Conservation (phyloP, 2,329 filamentous ascomycete species). For the Piedraia hortae region DNA sequence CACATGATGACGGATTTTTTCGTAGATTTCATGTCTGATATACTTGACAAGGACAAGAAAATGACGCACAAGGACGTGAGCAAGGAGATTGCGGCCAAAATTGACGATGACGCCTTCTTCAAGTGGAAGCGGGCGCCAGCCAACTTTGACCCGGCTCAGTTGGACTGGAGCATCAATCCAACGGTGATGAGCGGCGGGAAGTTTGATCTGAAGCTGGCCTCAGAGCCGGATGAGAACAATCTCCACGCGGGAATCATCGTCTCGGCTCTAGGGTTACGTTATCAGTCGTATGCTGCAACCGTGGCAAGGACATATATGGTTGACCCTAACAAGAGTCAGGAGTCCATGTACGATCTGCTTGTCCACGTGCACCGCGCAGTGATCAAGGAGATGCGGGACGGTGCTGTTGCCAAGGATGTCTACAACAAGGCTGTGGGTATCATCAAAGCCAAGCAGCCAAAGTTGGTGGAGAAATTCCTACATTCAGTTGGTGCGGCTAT, state of each 20-base stretch:
- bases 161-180: slow-evolving; percentile 84
- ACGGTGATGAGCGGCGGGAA: slow-evolving; percentile 84
- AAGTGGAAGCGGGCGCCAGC: slow-evolving; percentile 56
- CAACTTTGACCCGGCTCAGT: slow-evolving; percentile 63
- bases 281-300: slow-evolving; percentile 83
- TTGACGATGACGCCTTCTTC: slow-evolving; percentile 88
- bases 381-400: slow-evolving; percentile 72
- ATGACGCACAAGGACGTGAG: slow-evolving; percentile 69
- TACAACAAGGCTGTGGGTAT: slow-evolving; percentile 64
- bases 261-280: slow-evolving; percentile 69
- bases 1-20: slow-evolving; percentile 91
- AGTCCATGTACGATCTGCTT: slow-evolving; percentile 77
- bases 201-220: slow-evolving; percentile 64
- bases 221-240: slow-evolving; percentile 49
- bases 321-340: slow-evolving; percentile 87
- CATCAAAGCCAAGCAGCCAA: slow-evolving; percentile 73
- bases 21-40: slow-evolving; percentile 89
- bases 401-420: slow-evolving; percentile 62
- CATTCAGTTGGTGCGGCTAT: slow-evolving; percentile 83
- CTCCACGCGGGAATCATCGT: slow-evolving; percentile 85
- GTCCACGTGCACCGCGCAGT: slow-evolving; percentile 65
- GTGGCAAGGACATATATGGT: slow-evolving; percentile 88
- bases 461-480: slow-evolving; percentile 79
- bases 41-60: slow-evolving; percentile 90
- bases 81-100: slow-evolving; percentile 70